These are phyloP conservation scores for Xerocomus cyaneibrunnescens DNA, from an alignment of 1,284 basidiomycete species.

Conservation along the genomic window DNA sequence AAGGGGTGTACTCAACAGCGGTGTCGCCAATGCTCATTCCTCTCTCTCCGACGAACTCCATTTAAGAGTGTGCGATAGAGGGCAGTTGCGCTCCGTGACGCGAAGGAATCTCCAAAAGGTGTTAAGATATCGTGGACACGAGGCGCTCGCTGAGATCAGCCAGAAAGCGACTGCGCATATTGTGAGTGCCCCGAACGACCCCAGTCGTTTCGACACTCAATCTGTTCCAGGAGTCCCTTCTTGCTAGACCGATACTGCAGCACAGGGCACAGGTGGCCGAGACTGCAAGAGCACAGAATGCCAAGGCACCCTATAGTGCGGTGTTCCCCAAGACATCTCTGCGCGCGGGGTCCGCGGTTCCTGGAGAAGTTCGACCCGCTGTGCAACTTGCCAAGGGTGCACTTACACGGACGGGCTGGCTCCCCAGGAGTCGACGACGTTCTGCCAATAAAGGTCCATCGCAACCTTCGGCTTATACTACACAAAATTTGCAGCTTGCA, in stretches of 20 bases:
- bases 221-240: constrained; percentile 46
- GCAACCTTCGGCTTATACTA: constrained; percentile 21
- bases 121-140: constrained; percentile 51
- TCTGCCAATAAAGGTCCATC: constrained; percentile 8
- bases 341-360: constrained; percentile 48
- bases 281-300: constrained; percentile 35
- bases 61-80: constrained; percentile 40
- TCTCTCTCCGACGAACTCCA: constrained; percentile 50
- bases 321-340: constrained; percentile 34
- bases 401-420: constrained; percentile 39
- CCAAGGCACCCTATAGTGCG: constrained; percentile 22
- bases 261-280: constrained; percentile 26
- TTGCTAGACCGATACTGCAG: constrained; percentile 49
- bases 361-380: constrained; percentile 51
- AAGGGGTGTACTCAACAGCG: constrained; percentile 48
- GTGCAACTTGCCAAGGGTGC: constrained; percentile 48
- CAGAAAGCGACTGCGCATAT: constrained; percentile 49
- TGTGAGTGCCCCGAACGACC: constrained; percentile 36
- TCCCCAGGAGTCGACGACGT: constrained; percentile 23
- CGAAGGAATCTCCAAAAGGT: constrained; percentile 72
- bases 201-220: constrained; percentile 7
- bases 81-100: constrained; percentile 56
- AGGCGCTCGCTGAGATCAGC: constrained; percentile 43
- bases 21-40: constrained; percentile 46
- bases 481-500: constrained; percentile 21